These are phyloP conservation scores for Ceratocystis alfenasii DNA, from an alignment of 2,329 filamentous ascomycete species.

Conservation along the genomic window DNA sequence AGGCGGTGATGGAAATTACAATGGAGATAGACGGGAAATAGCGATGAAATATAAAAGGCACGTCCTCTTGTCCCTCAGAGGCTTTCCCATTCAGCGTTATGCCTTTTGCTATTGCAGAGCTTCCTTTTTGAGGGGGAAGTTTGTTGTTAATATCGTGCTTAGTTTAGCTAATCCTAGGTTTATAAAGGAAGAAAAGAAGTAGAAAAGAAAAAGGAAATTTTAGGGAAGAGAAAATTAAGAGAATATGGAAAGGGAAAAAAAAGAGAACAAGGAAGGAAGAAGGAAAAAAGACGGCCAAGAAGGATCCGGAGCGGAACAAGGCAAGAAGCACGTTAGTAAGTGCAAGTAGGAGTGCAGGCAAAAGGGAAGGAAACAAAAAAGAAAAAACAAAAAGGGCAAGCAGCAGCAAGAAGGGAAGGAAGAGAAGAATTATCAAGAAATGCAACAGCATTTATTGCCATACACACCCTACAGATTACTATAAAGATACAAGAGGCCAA, in stretches of 20 bases:
- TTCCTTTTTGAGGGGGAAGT: background rate
- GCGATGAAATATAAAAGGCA: background rate
- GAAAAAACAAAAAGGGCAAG: background rate
- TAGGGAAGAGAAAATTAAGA: background rate
- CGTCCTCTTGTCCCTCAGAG: background rate
- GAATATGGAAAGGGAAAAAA: background rate
- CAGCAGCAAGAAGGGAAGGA: background rate
- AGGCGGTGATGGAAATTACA: background rate
- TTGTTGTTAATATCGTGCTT: background rate
- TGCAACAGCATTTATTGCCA: too few species aligned
- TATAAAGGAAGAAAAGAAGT: background rate
- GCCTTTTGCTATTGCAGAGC: background rate
- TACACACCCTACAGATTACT: too few species aligned
- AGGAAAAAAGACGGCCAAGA: background rate
- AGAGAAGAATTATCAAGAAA: too few species aligned
- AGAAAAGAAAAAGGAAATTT: background rate
- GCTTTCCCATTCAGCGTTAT: background rate
- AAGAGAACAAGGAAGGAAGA: background rate
- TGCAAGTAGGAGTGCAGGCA: background rate
- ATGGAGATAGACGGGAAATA: background rate
- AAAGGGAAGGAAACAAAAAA: background rate
- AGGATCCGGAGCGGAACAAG: background rate
- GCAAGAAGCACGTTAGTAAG: background rate
- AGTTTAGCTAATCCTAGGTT: too few species aligned
- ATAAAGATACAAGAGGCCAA: too few species aligned